phyloP scores from a whole-genome alignment of 2,329 filamentous ascomycete genomes.

The Leptoxyphium fumago region DNA sequence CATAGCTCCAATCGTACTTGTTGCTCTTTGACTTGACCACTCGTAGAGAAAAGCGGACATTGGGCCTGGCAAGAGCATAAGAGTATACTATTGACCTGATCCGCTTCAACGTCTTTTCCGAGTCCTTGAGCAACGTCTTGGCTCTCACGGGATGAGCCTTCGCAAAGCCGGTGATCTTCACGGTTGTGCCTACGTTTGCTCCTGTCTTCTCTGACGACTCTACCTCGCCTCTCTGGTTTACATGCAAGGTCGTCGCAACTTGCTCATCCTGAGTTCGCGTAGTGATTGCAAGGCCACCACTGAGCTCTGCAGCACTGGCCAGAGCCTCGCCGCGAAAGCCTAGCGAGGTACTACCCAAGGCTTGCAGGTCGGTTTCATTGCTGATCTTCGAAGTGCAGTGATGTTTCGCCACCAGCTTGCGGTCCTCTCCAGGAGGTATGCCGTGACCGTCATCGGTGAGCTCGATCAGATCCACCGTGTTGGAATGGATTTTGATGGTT shows the following conservation, averaged over 20 bases:
- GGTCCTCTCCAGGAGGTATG: slow-evolving; percentile 45
- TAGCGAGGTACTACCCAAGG: slow-evolving; percentile 43
- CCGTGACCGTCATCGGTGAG: slow-evolving; percentile 63
- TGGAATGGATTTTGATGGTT: slow-evolving; percentile 47
- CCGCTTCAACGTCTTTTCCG: slow-evolving; percentile 39
- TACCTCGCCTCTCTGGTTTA: slow-evolving; percentile 33
- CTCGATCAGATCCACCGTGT: slow-evolving; percentile 55
- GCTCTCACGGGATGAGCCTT: slow-evolving; percentile 47
- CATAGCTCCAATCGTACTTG: slow-evolving; percentile 46
- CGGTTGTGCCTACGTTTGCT: slow-evolving; percentile 53
- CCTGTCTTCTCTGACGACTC: slow-evolving; percentile 30
- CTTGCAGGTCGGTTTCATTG: slow-evolving; percentile 45
- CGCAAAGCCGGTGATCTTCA: slow-evolving; percentile 47
- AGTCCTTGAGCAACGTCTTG: slow-evolving; percentile 42
- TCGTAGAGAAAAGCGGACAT: slow-evolving; percentile 46
- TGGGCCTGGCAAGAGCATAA: slow-evolving; percentile 52
- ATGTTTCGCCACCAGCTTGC: slow-evolving; percentile 45
- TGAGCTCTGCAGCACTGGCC: slow-evolving; percentile 46
- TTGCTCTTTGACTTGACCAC: slow-evolving; percentile 39
- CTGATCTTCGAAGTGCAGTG: slow-evolving; percentile 61
- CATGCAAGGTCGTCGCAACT: slow-evolving; percentile 40
- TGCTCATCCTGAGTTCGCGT: slow-evolving; percentile 49
- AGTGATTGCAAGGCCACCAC: slow-evolving; percentile 41
- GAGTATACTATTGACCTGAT: slow-evolving; percentile 47
- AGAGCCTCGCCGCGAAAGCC: slow-evolving; percentile 66